These are phyloP conservation scores for Lolium perenne DNA, from an alignment of 176 grass and related monocot genomes.

Conservation along the genomic window DNA sequence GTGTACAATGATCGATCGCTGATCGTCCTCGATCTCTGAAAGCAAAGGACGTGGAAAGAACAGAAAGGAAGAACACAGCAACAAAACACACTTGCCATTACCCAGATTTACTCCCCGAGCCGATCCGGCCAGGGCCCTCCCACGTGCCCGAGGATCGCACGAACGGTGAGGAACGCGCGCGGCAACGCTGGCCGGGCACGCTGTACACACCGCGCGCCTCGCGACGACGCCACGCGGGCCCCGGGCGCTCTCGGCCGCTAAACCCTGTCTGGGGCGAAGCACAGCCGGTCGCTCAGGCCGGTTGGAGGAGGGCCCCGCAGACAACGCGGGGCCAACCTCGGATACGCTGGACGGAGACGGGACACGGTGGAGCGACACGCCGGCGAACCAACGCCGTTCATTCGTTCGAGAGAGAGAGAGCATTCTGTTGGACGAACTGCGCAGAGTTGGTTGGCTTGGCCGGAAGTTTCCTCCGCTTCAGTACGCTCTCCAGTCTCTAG, in stretches of 20 bases:
- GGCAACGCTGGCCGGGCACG: background rate
- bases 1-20: background rate
- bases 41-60: background rate
- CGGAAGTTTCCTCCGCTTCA: too few species aligned
- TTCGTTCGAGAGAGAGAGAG: background rate
- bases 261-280: background rate
- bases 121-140: background rate
- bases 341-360: background rate
- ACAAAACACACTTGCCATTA: background rate
- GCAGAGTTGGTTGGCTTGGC: background rate
- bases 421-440: background rate
- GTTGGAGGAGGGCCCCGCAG: background rate
- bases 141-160: slow-evolving; percentile 6
- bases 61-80: background rate
- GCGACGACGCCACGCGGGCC: slow-evolving; percentile 41
- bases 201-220: background rate
- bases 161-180: slow-evolving; percentile 35
- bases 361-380: background rate
- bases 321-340: background rate
- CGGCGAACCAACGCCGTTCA: slow-evolving; percentile 24
- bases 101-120: too few species aligned
- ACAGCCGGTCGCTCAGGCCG: background rate
- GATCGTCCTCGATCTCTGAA: background rate
- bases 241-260: slow-evolving; percentile 24
- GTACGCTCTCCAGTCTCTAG: too few species aligned